Evolutionary conservation across 2,329 filamentous ascomycete genomes (phyloP), one percentile per base, ranked within the genome.

Genomic region (Parasarocladium wereldwijsianum): DNA sequence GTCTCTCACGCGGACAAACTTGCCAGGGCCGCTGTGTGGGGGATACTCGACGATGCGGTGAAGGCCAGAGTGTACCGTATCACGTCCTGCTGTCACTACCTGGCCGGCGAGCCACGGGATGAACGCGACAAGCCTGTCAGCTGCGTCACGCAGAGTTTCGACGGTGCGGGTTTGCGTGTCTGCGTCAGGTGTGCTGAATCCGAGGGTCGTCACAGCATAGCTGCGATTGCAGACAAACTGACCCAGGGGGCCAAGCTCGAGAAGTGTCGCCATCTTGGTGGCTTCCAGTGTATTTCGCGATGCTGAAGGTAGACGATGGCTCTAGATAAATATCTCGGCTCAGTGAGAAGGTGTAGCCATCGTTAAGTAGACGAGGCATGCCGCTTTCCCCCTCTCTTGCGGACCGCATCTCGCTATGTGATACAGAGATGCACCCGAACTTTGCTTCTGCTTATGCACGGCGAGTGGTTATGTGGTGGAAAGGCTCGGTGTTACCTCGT

Each of bases 251-350:
- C 26, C 26, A 10, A 28, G 16, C 16, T 18, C 14, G 26, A 28
- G 26, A 12, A 28, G 26, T 19, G 26, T 28, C n/a, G 26, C n/a
- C 26, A 28, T 28, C 17, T 21, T n/a, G n/a, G n/a, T n/a, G n/a
- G n/a, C n/a, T n/a, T n/a, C n/a, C n/a, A n/a, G n/a, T n/a, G n/a
- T n/a, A n/a, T n/a, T n/a, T n/a, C n/a, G n/a, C n/a, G n/a, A n/a
- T n/a, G n/a, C n/a, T n/a, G n/a, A n/a, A n/a, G n/a, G n/a, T n/a
- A n/a, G n/a, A n/a, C n/a, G n/a, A n/a, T n/a, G n/a, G n/a, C n/a
- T n/a, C n/a, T n/a, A n/a, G n/a, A n/a, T n/a, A n/a, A n/a, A n/a
- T n/a, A n/a, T n/a, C n/a, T n/a, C n/a, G n/a, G n/a, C n/a, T n/a
- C n/a, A n/a, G n/a, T n/a, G n/a, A n/a, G n/a, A n/a, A n/a, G n/a